A percentile compares a stretch with the other conserved stretches of the same genome.
Evolutionary conservation across 176 grass and related monocot species (phyloP).

Genomic region (Carex parvula): DNA sequence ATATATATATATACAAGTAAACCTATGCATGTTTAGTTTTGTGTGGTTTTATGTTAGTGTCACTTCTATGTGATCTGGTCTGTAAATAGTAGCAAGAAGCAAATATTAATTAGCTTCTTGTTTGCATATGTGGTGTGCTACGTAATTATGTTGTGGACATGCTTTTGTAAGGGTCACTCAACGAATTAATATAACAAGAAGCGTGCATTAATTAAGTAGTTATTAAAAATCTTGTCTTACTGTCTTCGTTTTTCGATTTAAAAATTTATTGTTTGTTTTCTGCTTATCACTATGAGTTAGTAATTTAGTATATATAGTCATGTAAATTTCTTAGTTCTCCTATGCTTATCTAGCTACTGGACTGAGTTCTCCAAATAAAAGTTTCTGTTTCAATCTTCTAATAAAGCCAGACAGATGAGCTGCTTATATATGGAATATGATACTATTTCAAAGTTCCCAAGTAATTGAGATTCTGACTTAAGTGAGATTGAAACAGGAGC

Average conservation of each 20-base stretch:
- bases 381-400: background rate
- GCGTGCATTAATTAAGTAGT: background rate
- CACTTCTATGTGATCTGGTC: background rate
- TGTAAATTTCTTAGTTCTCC: background rate
- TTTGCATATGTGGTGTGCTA: background rate
- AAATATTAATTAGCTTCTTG: background rate
- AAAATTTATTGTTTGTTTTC: background rate
- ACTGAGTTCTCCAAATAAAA: background rate
- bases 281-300: background rate
- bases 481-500: background rate
- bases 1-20: background rate
- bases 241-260: background rate
- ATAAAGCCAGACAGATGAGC: background rate
- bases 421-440: background rate
- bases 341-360: background rate
- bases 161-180: background rate
- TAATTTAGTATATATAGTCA: background rate
- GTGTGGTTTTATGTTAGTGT: background rate
- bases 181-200: background rate
- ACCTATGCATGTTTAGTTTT: background rate
- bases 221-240: background rate
- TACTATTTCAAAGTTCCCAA: background rate
- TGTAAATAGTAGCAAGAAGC: background rate
- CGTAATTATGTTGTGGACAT: background rate
- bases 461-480: background rate